phyloP scores from a whole-genome alignment of 805 yeast genomes.

The Ogataea degrootiae region DNA sequence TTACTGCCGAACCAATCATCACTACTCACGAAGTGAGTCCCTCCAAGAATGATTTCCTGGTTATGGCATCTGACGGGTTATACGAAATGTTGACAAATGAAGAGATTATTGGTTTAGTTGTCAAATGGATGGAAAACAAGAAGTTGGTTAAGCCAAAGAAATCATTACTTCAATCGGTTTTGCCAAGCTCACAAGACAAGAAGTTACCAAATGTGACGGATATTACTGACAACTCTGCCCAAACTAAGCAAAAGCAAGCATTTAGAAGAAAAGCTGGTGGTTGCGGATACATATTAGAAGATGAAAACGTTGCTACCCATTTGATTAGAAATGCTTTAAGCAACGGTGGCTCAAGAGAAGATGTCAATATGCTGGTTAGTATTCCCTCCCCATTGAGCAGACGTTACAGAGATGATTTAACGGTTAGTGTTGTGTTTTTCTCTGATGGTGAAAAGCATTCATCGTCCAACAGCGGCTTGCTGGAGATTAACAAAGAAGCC shows the following conservation, averaged over 20 bases:
- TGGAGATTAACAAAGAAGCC: conserved; percentile 53
- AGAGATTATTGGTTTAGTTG: conserved; percentile 88
- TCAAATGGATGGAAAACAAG: conserved; percentile 84
- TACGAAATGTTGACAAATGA: conserved; percentile 89
- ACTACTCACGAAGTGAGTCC: conserved; percentile 75
- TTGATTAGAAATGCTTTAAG: conserved; percentile 88
- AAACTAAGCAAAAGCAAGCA: conserved; percentile 64
- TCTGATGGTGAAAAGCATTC: conserved; percentile 46
- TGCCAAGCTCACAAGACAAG: conserved; percentile 27
- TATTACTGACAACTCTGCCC: conserved; percentile 51
- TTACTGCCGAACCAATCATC: conserved; percentile 92
- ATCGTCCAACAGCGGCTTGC: conserved; percentile 41
- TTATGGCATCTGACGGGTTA: conserved; percentile 91
- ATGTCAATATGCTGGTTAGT: conserved; percentile 80
- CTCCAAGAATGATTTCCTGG: conserved; percentile 74
- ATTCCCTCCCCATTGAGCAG: conserved; percentile 91
- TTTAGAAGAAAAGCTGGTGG: conserved; percentile 45
- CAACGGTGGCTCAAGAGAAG: conserved; percentile 81
- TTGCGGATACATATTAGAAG: conserved; percentile 60
- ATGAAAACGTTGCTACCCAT: conserved; percentile 88
- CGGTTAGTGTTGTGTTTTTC: conserved; percentile 93
- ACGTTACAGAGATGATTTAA: conserved; percentile 90
- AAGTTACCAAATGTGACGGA: conserved; percentile 62
- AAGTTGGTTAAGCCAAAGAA: conserved; percentile 51
- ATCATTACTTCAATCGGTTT: conserved; percentile 38